Base-by-base conservation (phyloP, 345 rosid genomes). In the Lepidium didymum region DNA sequence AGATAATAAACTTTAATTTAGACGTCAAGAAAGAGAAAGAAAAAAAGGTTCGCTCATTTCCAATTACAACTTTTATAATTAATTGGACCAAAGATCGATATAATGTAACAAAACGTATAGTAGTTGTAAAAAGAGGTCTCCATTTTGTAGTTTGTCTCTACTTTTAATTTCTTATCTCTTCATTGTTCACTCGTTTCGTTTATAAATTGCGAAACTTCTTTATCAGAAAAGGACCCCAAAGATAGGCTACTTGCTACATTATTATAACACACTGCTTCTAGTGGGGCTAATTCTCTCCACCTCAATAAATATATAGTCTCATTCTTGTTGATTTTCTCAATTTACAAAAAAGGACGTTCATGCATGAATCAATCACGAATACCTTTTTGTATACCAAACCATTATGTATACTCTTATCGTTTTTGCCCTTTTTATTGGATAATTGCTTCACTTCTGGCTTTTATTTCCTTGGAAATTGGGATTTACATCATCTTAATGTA, bases 101-200 rank as follows among this genome's bases (percentile, higher is more conserved):
- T 47, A 33, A 51, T 49, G 72, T 57, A 41, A 35, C 65, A 57
- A 72, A 64, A 64, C 70, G 64, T 56, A 47, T 56, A 47, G 62
- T 35, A 56, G 50, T 56, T 72, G 62, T 56, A 64, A 72, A 72
- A 66, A 66, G 72, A 73, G 66, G 33, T 49, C 62, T 64, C 41
- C 72, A 73, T 73, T 73, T 73, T 49, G 67, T 56, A 73, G 34
- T 65, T 66, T 58, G 72, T 67, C 71, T 64, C 77, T 57, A 65
- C 60, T 64, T 29, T 73, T 60, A 27, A 27, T 51, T 56, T 66
- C 67, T 73, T 67, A 73, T 73, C 68, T 43, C 77, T 73, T 66
- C 68, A 51, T 67, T 47, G 76, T 55, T 72, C 67, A 73, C 67
- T 73, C 77, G 66, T 67, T 73, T 73, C 23, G 67, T 66, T 60